Base-by-base conservation (phyloP, 2,329 filamentous ascomycete genomes). In the Colletotrichum sp. region DNA sequence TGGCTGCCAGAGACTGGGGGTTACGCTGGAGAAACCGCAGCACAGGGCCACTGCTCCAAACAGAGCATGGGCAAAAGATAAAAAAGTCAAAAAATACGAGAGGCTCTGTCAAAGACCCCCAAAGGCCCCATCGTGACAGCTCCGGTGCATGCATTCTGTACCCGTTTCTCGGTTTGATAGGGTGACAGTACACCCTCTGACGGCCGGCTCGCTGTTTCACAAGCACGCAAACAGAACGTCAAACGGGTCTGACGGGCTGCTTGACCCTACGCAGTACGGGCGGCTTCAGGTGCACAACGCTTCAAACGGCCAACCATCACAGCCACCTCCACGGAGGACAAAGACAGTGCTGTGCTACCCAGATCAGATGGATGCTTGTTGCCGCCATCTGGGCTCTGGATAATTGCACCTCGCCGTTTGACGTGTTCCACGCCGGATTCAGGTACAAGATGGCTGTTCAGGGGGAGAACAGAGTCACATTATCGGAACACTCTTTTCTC, bases 171-270 rank as follows among this genome's bases (percentile, higher is more conserved):
- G 57, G 70, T 69, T 39, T 76, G 73, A 64, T 65, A 76, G 70
- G 69, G 74, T 69, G 74, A 74, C 70, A 52, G 26, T 65, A 62
- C 68, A 71, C 52, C 21, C 68, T 71, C 49, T 62, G 52, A 63
- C 28, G 72, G 68, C 36, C 63, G 52, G 28, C 16, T 74, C 59
- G 39, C 63, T 64, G 74, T 76, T 76, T 76, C 74, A 76, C 36
- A 55, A 59, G 65, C 59, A 74, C 59, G 64, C 60, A 76, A 73
- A 65, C 64, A 74, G 70, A 59, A 74, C 26, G 74, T 74, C 70
- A 76, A 76, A 76, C 65, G 74, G 70, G 71, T 34, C 71, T 62
- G 71, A 52, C 71, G 66, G 71, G 36, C 71, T 63, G 66, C 26
- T 24, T 30, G 64, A 69, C 34, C 24, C 28, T 24, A 59, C 55